Evolutionary conservation across 2,329 filamentous ascomycete genomes (phyloP), one percentile per base, ranked within the genome.

Genomic region (Aureobasidium pullulans): DNA sequence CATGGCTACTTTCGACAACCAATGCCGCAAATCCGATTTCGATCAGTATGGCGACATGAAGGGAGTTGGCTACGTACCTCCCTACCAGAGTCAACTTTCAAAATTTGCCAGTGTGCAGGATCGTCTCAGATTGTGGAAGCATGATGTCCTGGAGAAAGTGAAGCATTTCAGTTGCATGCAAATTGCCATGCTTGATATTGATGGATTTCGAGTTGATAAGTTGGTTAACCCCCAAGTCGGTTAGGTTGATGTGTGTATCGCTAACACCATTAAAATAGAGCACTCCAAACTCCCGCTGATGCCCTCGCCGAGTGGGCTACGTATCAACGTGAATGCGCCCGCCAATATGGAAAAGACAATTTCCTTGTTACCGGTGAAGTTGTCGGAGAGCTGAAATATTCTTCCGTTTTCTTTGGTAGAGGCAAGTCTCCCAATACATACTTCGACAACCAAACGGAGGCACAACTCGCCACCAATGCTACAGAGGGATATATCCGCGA

Each of bases 81-180:
- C 85, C 66, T 86, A 81, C 79, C 74, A 84, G 66, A 80, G 81
- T 67, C 81, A 86, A 67, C 75, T 87, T 44, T 79, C 83, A 15
- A 87, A 86, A 64, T 87, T 86, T 69, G 83, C 83, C 48, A 84
- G 81, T 46, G 84, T 86, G 0, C 84, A 87, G 69, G 84, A 87
- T 69, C 83, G 84, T 66, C 74, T 87, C 3, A 78, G 84, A 57
- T 83, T 86, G 65, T 87, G 84, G 84, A 66, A 78, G 34, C 79
- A 81, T 4, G 77, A 78, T 15, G 83, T 86, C 0, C 72, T 79
- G 31, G 76, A 79, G 50, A 82, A 81, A 63, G 72, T 87, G 60
- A 78, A 81, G 63, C 79, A 78, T 44, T 84, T 86, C 65, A 84
- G 83, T 1, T 87, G 84, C 70, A 81, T 86, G 69, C 76, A 81